A percentile compares a stretch with the other conserved stretches of the same genome.
Conservation (phyloP, 2,329 filamentous ascomycete genomes). For the Cryphonectria radicalis region DNA sequence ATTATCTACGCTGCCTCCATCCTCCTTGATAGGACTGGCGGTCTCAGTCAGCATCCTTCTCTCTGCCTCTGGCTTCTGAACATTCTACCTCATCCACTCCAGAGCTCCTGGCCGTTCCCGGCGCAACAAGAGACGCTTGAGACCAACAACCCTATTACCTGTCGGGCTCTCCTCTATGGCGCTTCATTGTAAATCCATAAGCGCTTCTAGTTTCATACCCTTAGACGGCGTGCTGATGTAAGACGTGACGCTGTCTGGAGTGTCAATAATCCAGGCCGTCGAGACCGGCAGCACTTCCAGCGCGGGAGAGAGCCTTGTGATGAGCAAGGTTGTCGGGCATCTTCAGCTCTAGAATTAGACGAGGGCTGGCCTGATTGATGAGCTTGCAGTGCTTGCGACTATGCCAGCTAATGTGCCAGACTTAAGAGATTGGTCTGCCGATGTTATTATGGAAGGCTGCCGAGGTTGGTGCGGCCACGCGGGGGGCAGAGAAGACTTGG, state of each 20-base stretch:
- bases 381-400: conserved; percentile 33
- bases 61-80: neutral
- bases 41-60: neutral
- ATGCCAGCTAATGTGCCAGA: conserved; percentile 33
- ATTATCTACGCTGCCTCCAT: neutral
- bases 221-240: conserved; percentile 53
- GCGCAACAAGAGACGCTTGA: conserved; percentile 50
- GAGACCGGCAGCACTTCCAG: conserved; percentile 38
- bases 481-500: conserved; percentile 30
- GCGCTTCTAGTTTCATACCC: conserved; percentile 52
- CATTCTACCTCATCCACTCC: conserved; percentile 55
- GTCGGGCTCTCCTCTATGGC: conserved; percentile 54
- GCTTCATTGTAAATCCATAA: conserved; percentile 61
- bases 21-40: neutral
- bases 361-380: conserved; percentile 44
- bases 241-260: conserved; percentile 50
- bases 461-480: conserved; percentile 34
- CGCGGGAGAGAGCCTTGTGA: conserved; percentile 33
- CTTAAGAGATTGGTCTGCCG: conserved; percentile 34
- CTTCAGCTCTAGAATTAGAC: conserved; percentile 52
- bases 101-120: conserved; percentile 53
- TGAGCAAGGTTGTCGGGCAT: conserved; percentile 42
- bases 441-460: conserved; percentile 33
- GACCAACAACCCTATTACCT: conserved; percentile 59
- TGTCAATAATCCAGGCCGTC: conserved; percentile 39